These are phyloP conservation scores for Hypericum perforatum DNA, from an alignment of 345 rosid genomes.

Conservation along the genomic window DNA sequence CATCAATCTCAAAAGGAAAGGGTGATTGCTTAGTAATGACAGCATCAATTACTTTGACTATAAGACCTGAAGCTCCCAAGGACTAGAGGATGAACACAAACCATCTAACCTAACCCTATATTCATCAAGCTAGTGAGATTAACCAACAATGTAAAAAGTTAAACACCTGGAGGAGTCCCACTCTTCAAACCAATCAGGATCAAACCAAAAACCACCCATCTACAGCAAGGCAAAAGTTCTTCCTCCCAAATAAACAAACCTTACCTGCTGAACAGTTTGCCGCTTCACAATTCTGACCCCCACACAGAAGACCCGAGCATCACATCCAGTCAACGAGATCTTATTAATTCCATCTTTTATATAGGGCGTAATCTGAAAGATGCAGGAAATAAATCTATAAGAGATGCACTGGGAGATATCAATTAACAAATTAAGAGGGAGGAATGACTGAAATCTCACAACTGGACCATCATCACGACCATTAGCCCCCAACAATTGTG, in stretches of 20 bases:
- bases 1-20: no score
- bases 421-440: background rate
- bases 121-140: no score
- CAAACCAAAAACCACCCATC: no score
- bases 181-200: no score
- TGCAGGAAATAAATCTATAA: background rate
- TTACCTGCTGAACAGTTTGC: constrained; percentile 18
- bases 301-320: constrained; percentile 22
- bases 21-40: no score
- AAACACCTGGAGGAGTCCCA: no score
- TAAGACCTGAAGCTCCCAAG: no score
- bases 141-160: no score
- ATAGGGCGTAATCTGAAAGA: constrained; percentile 13
- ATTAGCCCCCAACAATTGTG: constrained; percentile 27
- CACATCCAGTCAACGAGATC: constrained; percentile 16
- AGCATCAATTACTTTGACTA: no score
- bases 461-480: constrained; percentile 37
- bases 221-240: background rate
- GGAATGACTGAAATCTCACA: constrained; percentile 15
- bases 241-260: background rate
- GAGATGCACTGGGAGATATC: background rate
- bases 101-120: no score
- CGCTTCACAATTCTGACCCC: constrained; percentile 25
- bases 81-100: no score
- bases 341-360: constrained; percentile 18